Evolutionary conservation across 1,284 basidiomycete species (phyloP).

Genomic region (Ustilago esculenta): DNA sequence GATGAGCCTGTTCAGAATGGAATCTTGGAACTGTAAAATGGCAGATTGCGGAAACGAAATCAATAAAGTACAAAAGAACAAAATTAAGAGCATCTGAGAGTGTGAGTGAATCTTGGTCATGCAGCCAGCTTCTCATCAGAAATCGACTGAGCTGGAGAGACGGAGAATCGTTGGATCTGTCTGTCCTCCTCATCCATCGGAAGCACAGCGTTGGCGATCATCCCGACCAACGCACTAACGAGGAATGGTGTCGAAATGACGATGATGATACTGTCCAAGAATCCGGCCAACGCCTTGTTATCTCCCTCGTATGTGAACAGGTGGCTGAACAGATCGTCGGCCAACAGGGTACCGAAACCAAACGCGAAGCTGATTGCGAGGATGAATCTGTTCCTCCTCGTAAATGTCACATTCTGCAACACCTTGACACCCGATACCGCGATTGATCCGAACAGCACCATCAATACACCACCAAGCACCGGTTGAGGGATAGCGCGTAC

Average conservation of each 20-base stretch:
- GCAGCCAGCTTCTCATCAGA: conserved; percentile 31
- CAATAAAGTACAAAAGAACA: conserved; percentile 2
- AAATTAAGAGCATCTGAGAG: too few relatives aligned
- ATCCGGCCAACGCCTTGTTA: conserved; percentile 74
- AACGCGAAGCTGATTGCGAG: conserved; percentile 73
- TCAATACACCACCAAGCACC: conserved; percentile 76
- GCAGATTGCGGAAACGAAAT: too few relatives aligned
- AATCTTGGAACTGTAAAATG: background rate
- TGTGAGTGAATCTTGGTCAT: background rate
- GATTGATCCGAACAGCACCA: conserved; percentile 68
- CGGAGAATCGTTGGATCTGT: conserved; percentile 5
- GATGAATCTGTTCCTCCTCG: conserved; percentile 80
- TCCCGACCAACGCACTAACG: conserved; percentile 72
- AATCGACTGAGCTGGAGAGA: background rate
- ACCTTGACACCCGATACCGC: conserved; percentile 77
- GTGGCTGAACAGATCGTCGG: conserved; percentile 65
- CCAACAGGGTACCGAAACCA: conserved; percentile 75
- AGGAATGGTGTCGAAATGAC: conserved; percentile 74
- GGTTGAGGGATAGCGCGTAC: conserved; percentile 74
- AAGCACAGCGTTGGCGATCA: conserved; percentile 52
- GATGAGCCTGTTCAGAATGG: too few relatives aligned
- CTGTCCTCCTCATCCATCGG: conserved; percentile 56
- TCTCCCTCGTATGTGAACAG: conserved; percentile 68
- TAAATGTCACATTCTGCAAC: conserved; percentile 75
- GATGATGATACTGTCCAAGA: conserved; percentile 82